These are phyloP conservation scores for Entomophthora muscae DNA, from an alignment of 371 early-diverging fungal species.

Conservation along the genomic window DNA sequence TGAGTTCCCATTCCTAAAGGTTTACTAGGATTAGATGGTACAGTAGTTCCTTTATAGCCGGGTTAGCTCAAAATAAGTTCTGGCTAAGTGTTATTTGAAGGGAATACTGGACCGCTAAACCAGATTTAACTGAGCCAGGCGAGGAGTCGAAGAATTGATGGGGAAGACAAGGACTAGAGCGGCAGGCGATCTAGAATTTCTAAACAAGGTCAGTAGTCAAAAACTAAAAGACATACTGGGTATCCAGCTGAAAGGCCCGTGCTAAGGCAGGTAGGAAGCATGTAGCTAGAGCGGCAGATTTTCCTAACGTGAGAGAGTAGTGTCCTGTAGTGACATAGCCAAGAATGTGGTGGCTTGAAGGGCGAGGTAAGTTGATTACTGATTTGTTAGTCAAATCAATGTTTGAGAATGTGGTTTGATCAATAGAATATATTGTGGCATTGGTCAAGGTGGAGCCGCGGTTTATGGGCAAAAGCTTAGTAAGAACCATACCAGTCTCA, in stretches of 20 bases:
- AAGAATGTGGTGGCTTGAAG: slow-evolving; percentile 21
- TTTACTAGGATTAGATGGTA: no score
- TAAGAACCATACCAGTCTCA: slow-evolving; percentile 9
- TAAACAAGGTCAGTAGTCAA: no score
- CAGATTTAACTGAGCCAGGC: background rate
- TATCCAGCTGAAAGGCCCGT: background rate
- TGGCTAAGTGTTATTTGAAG: no score
- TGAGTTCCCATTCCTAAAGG: no score
- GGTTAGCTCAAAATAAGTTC: no score
- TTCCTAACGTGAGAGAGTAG: slow-evolving; percentile 41
- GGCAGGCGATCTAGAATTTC: background rate
- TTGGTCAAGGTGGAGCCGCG: slow-evolving; percentile 12
- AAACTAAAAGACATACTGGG: background rate
- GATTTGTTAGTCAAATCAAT: slow-evolving; percentile 11
- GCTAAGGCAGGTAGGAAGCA: background rate
- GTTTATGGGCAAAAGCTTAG: slow-evolving; percentile 11
- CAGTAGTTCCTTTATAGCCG: no score
- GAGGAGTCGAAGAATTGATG: background rate
- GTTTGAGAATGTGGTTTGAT: slow-evolving; percentile 13
- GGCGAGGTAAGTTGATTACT: background rate
- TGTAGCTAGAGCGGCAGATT: slow-evolving; percentile 4
- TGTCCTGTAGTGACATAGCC: slow-evolving; percentile 57
- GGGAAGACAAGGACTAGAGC: background rate
- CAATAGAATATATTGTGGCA: slow-evolving; percentile 10
- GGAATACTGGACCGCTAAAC: no score